phyloP scores from a whole-genome alignment of 2,329 filamentous ascomycete species.

The Neofusicoccum umdonicola region DNA sequence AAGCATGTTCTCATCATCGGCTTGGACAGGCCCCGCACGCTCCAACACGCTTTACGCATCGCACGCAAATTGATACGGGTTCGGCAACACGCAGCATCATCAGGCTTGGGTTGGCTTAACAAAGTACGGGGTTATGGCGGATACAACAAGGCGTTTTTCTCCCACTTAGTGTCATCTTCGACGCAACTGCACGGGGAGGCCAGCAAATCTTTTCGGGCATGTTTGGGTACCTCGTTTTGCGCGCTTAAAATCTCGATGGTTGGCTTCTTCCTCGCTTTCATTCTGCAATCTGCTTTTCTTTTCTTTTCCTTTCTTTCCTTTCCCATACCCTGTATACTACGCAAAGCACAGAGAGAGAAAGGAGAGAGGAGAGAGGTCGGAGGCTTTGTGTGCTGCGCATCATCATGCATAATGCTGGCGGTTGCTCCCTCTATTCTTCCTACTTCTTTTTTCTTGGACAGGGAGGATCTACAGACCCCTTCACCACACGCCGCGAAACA shows the following conservation, averaged over 20 bases:
- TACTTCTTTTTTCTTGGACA: constrained; percentile 6
- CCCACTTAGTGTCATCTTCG: neutral
- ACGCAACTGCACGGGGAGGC: constrained; percentile 1
- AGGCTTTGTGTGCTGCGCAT: constrained; percentile 18
- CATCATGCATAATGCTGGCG: constrained; percentile 15
- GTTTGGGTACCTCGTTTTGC: constrained; percentile 4
- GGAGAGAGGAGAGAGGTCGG: constrained; percentile 9
- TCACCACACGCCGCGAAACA: neutral
- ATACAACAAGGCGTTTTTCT: constrained; percentile 9
- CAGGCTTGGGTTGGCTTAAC: constrained; percentile 6
- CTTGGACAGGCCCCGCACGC: neutral
- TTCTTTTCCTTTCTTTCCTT: constrained; percentile 20
- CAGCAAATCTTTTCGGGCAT: constrained; percentile 14
- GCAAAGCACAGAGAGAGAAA: constrained; percentile 17
- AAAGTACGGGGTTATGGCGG: constrained; percentile 1
- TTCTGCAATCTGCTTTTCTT: constrained; percentile 6
- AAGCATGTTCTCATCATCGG: neutral
- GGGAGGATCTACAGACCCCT: neutral
- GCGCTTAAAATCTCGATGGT: neutral
- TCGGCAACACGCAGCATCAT: constrained; percentile 11
- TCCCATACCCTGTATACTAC: constrained; percentile 32
- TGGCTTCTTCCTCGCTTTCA: neutral
- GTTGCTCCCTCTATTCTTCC: constrained; percentile 4
- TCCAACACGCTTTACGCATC: constrained; percentile 6
- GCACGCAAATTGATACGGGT: constrained; percentile 13